Evolutionary conservation across 2,329 filamentous ascomycete species (phyloP), one percentile per base, ranked within the genome.

Genomic region (Apiospora arundinis): DNA sequence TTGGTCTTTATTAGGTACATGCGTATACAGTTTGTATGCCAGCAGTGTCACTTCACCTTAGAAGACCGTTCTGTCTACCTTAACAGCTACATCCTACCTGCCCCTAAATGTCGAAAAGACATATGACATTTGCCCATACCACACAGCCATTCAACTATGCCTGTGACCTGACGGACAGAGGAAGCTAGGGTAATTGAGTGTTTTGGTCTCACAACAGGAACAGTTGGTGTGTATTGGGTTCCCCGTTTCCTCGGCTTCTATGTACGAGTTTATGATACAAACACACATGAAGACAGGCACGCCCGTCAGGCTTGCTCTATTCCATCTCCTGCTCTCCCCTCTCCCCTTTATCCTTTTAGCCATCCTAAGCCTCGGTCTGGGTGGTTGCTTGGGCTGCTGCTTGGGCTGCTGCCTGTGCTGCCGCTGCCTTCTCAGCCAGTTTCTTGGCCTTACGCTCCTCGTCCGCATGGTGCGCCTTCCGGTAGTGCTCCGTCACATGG

Each of bases 401-500:
- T 23, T 56, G 23, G 49, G 52, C 52, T 6, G 28, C 52, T 21
- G 52, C 52, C 7, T 45, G 42, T 45, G 42, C 42, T 45, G 11
- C 14, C 16, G 42, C 72, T 65, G 70, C 65, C 69, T 83, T 83
- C 72, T 81, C 79, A 3, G 82, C 83, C 75, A 89, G 74, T 80
- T 83, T 87, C 78, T 83, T 82, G 48, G 81, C 82, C 81, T 90
- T 90, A 74, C 85, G 83, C 76, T 86, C 88, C 80, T 89, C 88
- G 72, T 88, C 86, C 71, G 85, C 84, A 70, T 86, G 76, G 74
- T 90, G 85, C 81, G 87, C 81, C 79, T 87, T 83, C 76, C 82
- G 82, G 82, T 88, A 90, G 81, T 90, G 89, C 78, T 86, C 87
- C 21, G 89, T 84, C 40, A 90, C 83, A 75, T 88, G 82, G 78